Conservation (phyloP, 495 filamentous ascomycete genomes). For the Podospora sp. region DNA sequence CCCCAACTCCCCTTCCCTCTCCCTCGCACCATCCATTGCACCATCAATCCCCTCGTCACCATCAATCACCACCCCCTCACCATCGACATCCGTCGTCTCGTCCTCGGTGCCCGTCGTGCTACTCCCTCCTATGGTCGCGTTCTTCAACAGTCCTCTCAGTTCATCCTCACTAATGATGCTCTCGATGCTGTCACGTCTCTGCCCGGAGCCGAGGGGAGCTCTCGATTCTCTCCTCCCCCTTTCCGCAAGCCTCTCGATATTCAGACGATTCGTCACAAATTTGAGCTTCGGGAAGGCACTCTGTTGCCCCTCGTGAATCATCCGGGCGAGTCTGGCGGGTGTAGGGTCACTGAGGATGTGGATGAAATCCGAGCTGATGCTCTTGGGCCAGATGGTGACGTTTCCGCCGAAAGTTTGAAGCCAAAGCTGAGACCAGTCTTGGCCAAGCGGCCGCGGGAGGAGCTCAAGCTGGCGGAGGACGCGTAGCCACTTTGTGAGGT, state of each 20-base stretch:
- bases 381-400: slow-evolving; percentile 92
- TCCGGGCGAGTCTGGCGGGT: slow-evolving; percentile 71
- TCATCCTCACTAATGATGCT: slow-evolving; percentile 36
- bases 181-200: slow-evolving; percentile 33
- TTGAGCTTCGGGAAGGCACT: slow-evolving; percentile 86
- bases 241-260: slow-evolving; percentile 79
- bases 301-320: slow-evolving; percentile 87
- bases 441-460: slow-evolving; percentile 84
- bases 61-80: slow-evolving; percentile 3
- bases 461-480: slow-evolving; percentile 90
- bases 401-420: slow-evolving; percentile 93
- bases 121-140: neutral
- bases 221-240: slow-evolving; percentile 65
- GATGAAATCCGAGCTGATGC: slow-evolving; percentile 72
- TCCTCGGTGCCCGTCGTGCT: slow-evolving; percentile 11
- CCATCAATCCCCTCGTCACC: neutral
- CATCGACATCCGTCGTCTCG: neutral
- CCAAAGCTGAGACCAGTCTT: slow-evolving; percentile 96
- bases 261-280: slow-evolving; percentile 84
- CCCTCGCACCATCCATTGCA: neutral
- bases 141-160: slow-evolving; percentile 26
- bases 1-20: neutral
- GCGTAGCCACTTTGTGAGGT: slow-evolving; percentile 95
- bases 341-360: slow-evolving; percentile 84
- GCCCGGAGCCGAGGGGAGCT: neutral